Evolutionary conservation across 2,329 filamentous ascomycete genomes (phyloP), one percentile per base, ranked within the genome.

Genomic region (Trichoderma lentiforme): DNA sequence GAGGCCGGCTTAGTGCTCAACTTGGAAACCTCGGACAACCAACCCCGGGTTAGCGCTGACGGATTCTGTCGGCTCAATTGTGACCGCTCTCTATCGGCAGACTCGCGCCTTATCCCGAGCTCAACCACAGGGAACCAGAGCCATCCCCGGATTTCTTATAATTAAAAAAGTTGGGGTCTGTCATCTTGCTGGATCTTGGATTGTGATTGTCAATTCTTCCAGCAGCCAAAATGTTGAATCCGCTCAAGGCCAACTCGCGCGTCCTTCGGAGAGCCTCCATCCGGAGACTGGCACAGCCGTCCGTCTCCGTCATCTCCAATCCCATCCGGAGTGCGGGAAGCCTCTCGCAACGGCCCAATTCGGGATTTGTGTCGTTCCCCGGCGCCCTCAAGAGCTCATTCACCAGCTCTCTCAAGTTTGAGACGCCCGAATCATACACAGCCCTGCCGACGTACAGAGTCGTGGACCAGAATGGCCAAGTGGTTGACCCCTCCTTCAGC

Each of bases 331-430:
- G 77, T 51, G 83, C 83, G 43, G 84, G 86, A 78, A 85, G 84
- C 73, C 81, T 89, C 71, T 88, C 87, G 5, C 88, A 90, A 76
- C 83, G 84, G 14, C 88, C 86, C 11, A 85, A 89, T 72, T 85
- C 87, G 1, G 83, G 84, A 64, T 85, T 85, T 75, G 86, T 90
- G 24, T 88, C 87, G n/a, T 99, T 99, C 76, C 96, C 96, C 0
- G 96, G 96, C n/a, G 96, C 96, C 1, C 86, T 98, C 66, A 95
- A 98, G 81, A 97, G 94, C 80, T 93, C 93, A 74, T 99, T 99
- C 82, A 97, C 93, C 5, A 91, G 89, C 75, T 86, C 87, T 0
- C 91, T 98, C 81, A 85, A 87, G 53, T 98, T 97, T 82, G 89
- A 93, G 70, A 88, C 89, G 64, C 93, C 95, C 0, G 87, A 90